phyloP scores from a whole-genome alignment of 805 yeast genomes.

The Diddensiella santjacobensis region DNA sequence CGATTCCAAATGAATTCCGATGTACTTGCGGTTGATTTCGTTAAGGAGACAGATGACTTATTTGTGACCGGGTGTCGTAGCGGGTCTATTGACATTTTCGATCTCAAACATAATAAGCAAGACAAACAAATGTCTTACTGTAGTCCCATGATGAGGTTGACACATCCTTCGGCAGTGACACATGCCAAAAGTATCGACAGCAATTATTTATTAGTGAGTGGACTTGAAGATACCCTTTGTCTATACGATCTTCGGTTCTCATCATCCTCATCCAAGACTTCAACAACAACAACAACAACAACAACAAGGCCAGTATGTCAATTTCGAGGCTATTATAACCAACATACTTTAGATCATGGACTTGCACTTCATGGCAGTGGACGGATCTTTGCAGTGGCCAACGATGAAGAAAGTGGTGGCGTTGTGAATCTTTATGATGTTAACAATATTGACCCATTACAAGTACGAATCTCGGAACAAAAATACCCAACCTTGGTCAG shows the following conservation, averaged over 20 bases:
- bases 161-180: conserved; percentile 24
- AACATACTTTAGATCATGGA: conserved; percentile 11
- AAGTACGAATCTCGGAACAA: neutral
- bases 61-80: conserved; percentile 21
- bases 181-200: conserved; percentile 18
- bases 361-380: conserved; percentile 14
- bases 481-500: neutral
- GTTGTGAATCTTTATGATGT: neutral
- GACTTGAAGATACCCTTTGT: conserved; percentile 22
- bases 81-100: conserved; percentile 16
- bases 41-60: conserved; percentile 3
- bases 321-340: conserved; percentile 13
- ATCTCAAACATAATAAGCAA: conserved; percentile 8
- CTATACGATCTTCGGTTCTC: conserved; percentile 14
- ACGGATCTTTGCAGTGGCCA: conserved; percentile 14
- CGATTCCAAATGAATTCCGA: conserved; percentile 11
- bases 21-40: conserved; percentile 10
- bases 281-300: conserved; percentile 5
- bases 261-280: neutral
- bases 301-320: neutral
- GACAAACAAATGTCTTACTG: conserved; percentile 3
- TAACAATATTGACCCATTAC: neutral
- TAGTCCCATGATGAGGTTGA: conserved; percentile 6
- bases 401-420: conserved; percentile 4
- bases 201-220: conserved; percentile 21